A percentile compares a stretch with the other conserved stretches of the same genome.
These are phyloP conservation scores for Rhizopus sp. DNA, from an alignment of 371 early-diverging fungal species.

Conservation along the genomic window DNA sequence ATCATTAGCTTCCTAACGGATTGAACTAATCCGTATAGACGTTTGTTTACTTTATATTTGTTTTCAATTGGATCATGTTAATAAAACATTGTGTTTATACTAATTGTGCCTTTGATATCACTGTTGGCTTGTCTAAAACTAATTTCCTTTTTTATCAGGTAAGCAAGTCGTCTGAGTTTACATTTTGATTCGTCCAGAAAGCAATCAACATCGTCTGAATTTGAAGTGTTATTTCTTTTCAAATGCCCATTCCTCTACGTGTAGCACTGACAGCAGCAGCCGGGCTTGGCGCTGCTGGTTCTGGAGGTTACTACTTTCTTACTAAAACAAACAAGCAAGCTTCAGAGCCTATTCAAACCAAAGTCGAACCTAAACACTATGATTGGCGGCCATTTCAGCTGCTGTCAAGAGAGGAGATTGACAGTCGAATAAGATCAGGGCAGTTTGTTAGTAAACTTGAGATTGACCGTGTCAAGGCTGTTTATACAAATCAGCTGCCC, in stretches of 20 bases:
- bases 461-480: slow-evolving; percentile 27
- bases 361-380: slow-evolving; percentile 9
- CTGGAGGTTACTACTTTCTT: slow-evolving; percentile 4
- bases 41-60: too few species aligned
- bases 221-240: too few species aligned
- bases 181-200: too few species aligned
- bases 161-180: too few species aligned
- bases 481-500: slow-evolving; percentile 41
- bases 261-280: slow-evolving; percentile 18
- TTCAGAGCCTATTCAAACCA: neutral
- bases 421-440: slow-evolving; percentile 31
- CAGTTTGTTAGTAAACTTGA: slow-evolving; percentile 28
- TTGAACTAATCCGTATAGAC: too few species aligned
- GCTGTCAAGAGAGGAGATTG: slow-evolving; percentile 31
- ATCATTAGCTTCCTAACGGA: too few species aligned
- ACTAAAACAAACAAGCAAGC: neutral
- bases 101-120: too few species aligned
- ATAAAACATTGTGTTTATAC: too few species aligned
- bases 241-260: slow-evolving; percentile 20
- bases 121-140: too few species aligned
- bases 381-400: slow-evolving; percentile 40
- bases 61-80: too few species aligned
- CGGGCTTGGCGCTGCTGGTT: slow-evolving; percentile 20
- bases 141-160: too few species aligned
- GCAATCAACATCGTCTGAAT: too few species aligned